Evolutionary conservation across 192 early-diverging fungal species (phyloP).

Genomic region (Coemansia sp.): DNA sequence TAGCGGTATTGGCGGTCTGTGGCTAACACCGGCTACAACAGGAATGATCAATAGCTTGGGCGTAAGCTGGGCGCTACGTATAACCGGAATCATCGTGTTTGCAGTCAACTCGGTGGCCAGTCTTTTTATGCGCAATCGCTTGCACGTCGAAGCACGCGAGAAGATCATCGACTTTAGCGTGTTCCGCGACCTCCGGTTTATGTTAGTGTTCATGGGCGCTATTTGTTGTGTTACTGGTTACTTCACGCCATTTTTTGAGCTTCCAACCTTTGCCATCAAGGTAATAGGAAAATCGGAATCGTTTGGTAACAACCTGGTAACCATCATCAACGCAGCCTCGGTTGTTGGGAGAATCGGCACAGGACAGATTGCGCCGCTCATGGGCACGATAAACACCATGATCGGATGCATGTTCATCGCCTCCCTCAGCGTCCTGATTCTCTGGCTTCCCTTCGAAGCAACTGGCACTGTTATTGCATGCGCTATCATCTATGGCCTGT

Average conservation of each 20-base stretch:
- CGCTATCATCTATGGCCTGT: conserved; percentile 58
- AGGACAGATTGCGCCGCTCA: conserved; percentile 58
- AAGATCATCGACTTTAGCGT: conserved; percentile 50
- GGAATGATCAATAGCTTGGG: conserved; percentile 50
- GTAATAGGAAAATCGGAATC: conserved; percentile 38
- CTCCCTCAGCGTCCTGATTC: conserved; percentile 43
- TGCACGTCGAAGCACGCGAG: conserved; percentile 16
- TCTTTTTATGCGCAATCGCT: conserved; percentile 44
- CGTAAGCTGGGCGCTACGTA: conserved; percentile 56
- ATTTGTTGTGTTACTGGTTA: conserved; percentile 55
- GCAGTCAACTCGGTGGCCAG: conserved; percentile 41
- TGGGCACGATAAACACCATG: conserved; percentile 65
- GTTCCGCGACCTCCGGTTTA: conserved; percentile 49
- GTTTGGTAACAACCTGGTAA: conserved; percentile 59
- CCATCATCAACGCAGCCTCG: conserved; percentile 65
- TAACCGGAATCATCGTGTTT: conserved; percentile 49
- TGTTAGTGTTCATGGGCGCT: conserved; percentile 32
- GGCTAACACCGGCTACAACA: conserved; percentile 52
- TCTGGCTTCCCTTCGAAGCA: conserved; percentile 58
- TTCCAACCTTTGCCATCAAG: conserved; percentile 50
- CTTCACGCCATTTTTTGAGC: conserved; percentile 60
- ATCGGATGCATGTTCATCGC: conserved; percentile 48
- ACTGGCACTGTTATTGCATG: conserved; percentile 46
- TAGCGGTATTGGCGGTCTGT: conserved; percentile 58
- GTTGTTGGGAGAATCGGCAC: conserved; percentile 62